Evolutionary conservation across 2,329 filamentous ascomycete genomes (phyloP).

Genomic region (Claviceps quebecensis): DNA sequence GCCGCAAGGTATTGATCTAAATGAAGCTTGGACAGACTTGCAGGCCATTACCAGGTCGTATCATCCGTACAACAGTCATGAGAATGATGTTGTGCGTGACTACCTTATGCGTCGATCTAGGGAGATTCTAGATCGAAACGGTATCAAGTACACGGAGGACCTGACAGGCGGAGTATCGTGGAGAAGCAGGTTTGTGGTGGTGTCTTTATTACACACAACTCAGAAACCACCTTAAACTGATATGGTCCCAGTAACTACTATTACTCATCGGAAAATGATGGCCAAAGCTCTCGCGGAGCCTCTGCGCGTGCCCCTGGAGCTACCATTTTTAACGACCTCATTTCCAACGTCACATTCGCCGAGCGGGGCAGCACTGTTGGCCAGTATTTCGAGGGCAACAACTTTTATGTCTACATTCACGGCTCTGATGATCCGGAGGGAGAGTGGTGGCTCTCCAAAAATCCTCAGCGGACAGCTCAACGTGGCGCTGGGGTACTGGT

Average conservation of each 20-base stretch:
- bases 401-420: constrained; percentile 82
- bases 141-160: constrained; percentile 31
- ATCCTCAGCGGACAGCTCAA: constrained; percentile 29
- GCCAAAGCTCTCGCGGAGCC: too few species aligned
- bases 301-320: constrained; percentile 21
- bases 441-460: constrained; percentile 52
- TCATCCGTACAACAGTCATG: constrained; percentile 78
- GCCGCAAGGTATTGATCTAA: constrained; percentile 56
- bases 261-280: neutral
- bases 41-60: constrained; percentile 58
- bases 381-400: constrained; percentile 84
- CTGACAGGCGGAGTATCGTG: constrained; percentile 18
- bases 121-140: constrained; percentile 52
- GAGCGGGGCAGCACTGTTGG: constrained; percentile 14
- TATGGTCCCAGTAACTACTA: neutral
- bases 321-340: constrained; percentile 64
- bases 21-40: constrained; percentile 76
- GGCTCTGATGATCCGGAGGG: constrained; percentile 61
- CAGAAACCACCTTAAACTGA: neutral
- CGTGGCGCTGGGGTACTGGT: constrained; percentile 70
- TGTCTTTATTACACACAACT: too few species aligned
- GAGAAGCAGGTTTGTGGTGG: constrained; percentile 4
- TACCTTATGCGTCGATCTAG: constrained; percentile 62
- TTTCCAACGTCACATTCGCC: constrained; percentile 61
- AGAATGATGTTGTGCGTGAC: constrained; percentile 66